Base-by-base conservation (phyloP, 257 asterid genomes). In the Nicotiana obtusifolia region DNA sequence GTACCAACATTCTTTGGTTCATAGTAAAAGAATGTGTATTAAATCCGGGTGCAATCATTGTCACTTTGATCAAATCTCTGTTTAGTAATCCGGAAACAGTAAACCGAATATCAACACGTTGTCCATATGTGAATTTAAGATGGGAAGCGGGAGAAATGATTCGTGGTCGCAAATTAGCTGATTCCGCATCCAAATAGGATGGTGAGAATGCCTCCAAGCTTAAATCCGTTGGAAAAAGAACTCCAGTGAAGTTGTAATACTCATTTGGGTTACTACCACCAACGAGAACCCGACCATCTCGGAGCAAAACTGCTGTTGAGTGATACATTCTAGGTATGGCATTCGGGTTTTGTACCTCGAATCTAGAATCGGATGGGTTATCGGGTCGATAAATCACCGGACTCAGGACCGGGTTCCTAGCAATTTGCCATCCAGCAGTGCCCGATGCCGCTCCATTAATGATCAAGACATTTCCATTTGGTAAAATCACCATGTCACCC, bases 401-500 rank as follows among this genome's bases (percentile, higher is more conserved):
- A 5, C 26, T 14, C 5, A 87, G 77, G 24, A 82, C 85, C 7
- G 92, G 92, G 19, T 87, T 19, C n/a, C 89, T 64, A 0, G 82
- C 90, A 2, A 44, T 19, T 24, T 86, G 86, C 88, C 88, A 87
- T 16, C 89, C 91, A 3, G 89, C 86, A 1, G 88, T 57, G 9
- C 92, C 92, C 1, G 62, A 4, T 0, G 88, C 79, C 1, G 90
- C 92, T 16, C 91, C 91, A 64, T 86, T 88, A 0, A 90, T 83
- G 10, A 90, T 85, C 54, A 90, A 33, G 6, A 90, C 82, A 15
- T 84, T 56, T 2, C 88, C 91, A 26, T 88, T 81, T 0, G 93
- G 91, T 14, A 90, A 61, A 13, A 88, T 26, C 17, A 88, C 57
- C 91, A 90, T 90, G 68, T 90, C 91, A 6, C 93, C 89, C 93